Base-by-base conservation (phyloP, 2,329 filamentous ascomycete genomes). In the Mollisiaceae sp. region DNA sequence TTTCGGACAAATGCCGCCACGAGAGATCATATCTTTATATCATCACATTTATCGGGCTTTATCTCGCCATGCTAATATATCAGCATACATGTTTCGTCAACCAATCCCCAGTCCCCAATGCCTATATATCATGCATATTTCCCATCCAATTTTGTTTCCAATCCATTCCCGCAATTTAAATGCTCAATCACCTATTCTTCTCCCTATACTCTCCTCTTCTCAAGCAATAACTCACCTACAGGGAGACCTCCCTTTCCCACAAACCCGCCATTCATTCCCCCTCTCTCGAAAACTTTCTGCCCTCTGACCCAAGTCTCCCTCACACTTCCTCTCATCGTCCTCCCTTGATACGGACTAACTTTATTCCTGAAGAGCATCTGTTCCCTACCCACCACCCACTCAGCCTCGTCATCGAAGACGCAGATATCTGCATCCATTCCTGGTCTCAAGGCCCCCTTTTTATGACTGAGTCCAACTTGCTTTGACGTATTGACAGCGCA, bases 381-480 rank as follows among this genome's bases (percentile, higher is more conserved):
- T 67, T 86, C 88, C 20, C 85, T 83, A 65, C 86, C 80, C 60
- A 97, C 89, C 27, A 88, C 85, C 85, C 94, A 99, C 71, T 86
- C 85, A 24, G 87, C 88, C n/a, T 84, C 80, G 69, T 97, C 93
- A 76, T 98, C 94, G 76, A 98, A 97, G 18, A 98, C 89, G 72
- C 92, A 95, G 52, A 98, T 85, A 76, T 98, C 94, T 0, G 90
- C 94, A 78, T 98, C 94, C 79, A 93, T 90, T 0, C 94, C 94
- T 0, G 88, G 90, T 65, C 84, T 85, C 47, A 97, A 79, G 60
- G 89, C 89, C n/a, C 94, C 94, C 81, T 97, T 97, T 70, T 83
- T 84, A 71, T 91, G 86, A 65, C 91, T 83, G 3, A 98, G 82
- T 0, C 95, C 95, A 14, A 98, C 93, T 77, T 99, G 95, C 74